phyloP scores from a whole-genome alignment of 2,329 filamentous ascomycete genomes.

The Cadophora sp. region DNA sequence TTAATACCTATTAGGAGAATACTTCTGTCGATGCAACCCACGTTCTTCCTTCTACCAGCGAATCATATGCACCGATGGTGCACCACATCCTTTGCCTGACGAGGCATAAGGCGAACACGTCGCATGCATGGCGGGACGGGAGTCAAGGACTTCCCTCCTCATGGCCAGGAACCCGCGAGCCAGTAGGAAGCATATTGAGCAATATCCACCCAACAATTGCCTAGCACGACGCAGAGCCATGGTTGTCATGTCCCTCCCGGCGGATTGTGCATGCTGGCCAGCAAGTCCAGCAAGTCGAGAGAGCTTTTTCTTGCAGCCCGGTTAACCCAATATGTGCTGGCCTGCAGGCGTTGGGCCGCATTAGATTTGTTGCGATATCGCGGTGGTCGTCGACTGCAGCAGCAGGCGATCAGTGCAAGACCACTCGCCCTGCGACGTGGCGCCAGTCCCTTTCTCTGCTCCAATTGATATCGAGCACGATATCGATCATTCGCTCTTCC shows the following conservation, averaged over 20 bases:
- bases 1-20: conserved; percentile 17
- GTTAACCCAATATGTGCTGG: conserved; percentile 37
- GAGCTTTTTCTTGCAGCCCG: conserved; percentile 30
- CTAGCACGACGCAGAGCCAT: conserved; percentile 37
- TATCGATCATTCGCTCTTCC: conserved; percentile 39
- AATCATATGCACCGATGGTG: conserved; percentile 21
- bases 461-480: conserved; percentile 44
- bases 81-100: conserved; percentile 20
- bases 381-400: conserved; percentile 24
- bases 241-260: conserved; percentile 20
- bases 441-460: conserved; percentile 35
- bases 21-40: conserved; percentile 23
- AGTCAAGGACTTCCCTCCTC: conserved; percentile 16
- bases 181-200: conserved; percentile 35
- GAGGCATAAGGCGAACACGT: conserved; percentile 45
- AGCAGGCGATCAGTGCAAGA: conserved; percentile 31
- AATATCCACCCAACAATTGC: conserved; percentile 39
- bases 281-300: conserved; percentile 35
- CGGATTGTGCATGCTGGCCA: conserved; percentile 31
- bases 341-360: conserved; percentile 44
- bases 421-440: conserved; percentile 43
- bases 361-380: conserved; percentile 37
- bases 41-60: conserved; percentile 8
- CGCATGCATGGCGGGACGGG: conserved; percentile 31
- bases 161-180: conserved; percentile 19